Evolutionary conservation across 1,284 basidiomycete genomes (phyloP).

Genomic region (Cryptococcus depauperatus): DNA sequence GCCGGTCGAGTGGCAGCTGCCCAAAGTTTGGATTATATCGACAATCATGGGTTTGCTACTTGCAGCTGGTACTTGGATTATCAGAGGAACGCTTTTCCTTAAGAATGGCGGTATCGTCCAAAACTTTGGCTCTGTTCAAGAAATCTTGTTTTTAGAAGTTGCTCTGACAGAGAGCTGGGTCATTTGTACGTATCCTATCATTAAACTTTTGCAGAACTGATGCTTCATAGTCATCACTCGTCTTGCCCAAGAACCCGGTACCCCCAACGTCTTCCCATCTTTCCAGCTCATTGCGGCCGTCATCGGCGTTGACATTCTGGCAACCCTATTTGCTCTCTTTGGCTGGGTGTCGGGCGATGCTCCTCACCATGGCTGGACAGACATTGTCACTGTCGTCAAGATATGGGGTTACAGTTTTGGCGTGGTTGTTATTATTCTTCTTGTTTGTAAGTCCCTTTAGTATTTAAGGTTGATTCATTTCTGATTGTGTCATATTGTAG

Average conservation of each 20-base stretch:
- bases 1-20: slow-evolving; percentile 55
- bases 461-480: not conserved
- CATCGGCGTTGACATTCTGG: slow-evolving; percentile 50
- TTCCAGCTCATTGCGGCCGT: slow-evolving; percentile 51
- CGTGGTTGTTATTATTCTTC: slow-evolving; percentile 48
- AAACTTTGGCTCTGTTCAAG: slow-evolving; percentile 51
- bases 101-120: slow-evolving; percentile 50
- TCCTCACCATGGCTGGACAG: slow-evolving; percentile 46
- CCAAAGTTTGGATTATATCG: slow-evolving; percentile 54
- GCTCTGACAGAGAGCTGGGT: slow-evolving; percentile 54
- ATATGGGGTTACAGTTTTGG: slow-evolving; percentile 52
- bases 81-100: slow-evolving; percentile 51
- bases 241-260: slow-evolving; percentile 29
- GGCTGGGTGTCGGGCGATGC: slow-evolving; percentile 51
- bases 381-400: slow-evolving; percentile 52
- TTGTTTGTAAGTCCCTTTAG: slow-evolving; percentile 40
- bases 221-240: slow-evolving; percentile 31
- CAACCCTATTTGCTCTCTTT: slow-evolving; percentile 50
- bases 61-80: slow-evolving; percentile 51
- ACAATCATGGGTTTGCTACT: slow-evolving; percentile 48
- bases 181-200: slow-evolving; percentile 42
- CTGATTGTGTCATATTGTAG: slow-evolving; percentile 6
- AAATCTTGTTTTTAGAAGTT: slow-evolving; percentile 54
- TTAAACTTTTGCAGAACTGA: slow-evolving; percentile 15
- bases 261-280: slow-evolving; percentile 46